Evolutionary conservation across 1,284 basidiomycete species (phyloP), one percentile per base, ranked within the genome.

Genomic region (Stygiomarasmius scandens): DNA sequence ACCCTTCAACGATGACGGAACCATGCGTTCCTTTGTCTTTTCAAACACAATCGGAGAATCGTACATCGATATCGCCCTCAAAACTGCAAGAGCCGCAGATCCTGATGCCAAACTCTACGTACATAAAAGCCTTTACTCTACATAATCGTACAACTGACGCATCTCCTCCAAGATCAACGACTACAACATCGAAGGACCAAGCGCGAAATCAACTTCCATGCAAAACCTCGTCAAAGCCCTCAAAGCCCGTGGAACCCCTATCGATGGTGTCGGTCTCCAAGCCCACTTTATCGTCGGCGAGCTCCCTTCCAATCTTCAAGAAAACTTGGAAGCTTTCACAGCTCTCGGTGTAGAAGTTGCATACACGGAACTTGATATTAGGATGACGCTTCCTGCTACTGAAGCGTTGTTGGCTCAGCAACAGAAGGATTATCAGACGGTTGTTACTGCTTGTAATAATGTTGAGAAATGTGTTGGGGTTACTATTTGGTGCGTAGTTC

Each of bases 1-100:
- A 64, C 74, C 79, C 4, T 77, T 83, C 65, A 81, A 82, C 61
- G 81, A 83, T 20, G 77, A 83, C 63, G 81, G 81, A 3, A 80
- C 78, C 3, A 74, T 69, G 64, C 69, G 74, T 32, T 44, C 48
- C 16, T 46, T 45, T 22, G 59, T 65, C 27, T 64, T 67, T 29
- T 61, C 51, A 43, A 57, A 59, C 36, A 58, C 55, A 11, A 58
- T 69, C 19, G 68, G 67, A 19, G 41, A 57, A 11, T 45, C 49
- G 6, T 71, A 64, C 53, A 62, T 69, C 22, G 58, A 65, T 6
- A 63, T 64, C 20, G 70, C 68, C 12, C 60, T 71, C 41, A 45
- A 57, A 27, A 63, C 66, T 34, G 68, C 69, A 41, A 55, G 63
- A 23, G 63, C 58, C 19, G 64, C 66, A 14, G 69, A 69, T 50